Evolutionary conservation across 2,329 filamentous ascomycete genomes (phyloP).

Genomic region (Claviceps capensis): DNA sequence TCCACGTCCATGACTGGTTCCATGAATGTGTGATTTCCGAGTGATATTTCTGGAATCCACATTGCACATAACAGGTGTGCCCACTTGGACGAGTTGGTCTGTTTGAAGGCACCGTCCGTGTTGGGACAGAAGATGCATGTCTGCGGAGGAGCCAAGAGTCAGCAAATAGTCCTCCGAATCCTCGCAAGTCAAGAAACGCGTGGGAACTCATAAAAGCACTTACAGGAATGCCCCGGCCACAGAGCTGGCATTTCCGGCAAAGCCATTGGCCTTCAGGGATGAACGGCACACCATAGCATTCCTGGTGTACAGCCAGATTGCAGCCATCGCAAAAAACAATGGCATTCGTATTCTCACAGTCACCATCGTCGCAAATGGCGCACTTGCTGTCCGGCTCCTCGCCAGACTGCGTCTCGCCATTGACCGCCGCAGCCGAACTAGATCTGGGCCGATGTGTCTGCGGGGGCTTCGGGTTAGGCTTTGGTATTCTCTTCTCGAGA

Average conservation of each 20-base stretch:
- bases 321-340: slow-evolving; percentile 99
- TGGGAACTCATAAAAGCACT: slow-evolving; percentile 15
- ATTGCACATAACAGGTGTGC: slow-evolving; percentile 91
- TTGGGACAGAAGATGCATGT: slow-evolving; percentile 98
- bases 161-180: not conserved
- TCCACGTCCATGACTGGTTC: slow-evolving; percentile 97
- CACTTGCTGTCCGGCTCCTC: slow-evolving; percentile 97
- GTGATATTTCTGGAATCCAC: slow-evolving; percentile 94
- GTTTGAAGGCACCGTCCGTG: slow-evolving; percentile 94
- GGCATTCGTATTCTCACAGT: slow-evolving; percentile 97
- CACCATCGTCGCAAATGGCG: slow-evolving; percentile 95
- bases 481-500: slow-evolving; percentile 89
- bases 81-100: slow-evolving; percentile 94
- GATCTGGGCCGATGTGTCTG: slow-evolving; percentile 88
- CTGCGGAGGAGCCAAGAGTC: slow-evolving; percentile 20
- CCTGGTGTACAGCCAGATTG: slow-evolving; percentile 93
- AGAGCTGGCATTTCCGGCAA: slow-evolving; percentile 90
- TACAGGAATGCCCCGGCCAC: slow-evolving; percentile 78
- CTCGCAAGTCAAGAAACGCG: too few relatives aligned
- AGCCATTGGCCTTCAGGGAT: slow-evolving; percentile 98
- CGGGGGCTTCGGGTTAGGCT: slow-evolving; percentile 89
- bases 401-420: slow-evolving; percentile 69
- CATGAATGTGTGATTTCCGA: slow-evolving; percentile 95
- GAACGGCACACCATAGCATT: slow-evolving; percentile 97
- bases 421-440: slow-evolving; percentile 87